These are phyloP conservation scores for Candida chauliodis DNA, from an alignment of 805 yeast genomes.

Conservation along the genomic window DNA sequence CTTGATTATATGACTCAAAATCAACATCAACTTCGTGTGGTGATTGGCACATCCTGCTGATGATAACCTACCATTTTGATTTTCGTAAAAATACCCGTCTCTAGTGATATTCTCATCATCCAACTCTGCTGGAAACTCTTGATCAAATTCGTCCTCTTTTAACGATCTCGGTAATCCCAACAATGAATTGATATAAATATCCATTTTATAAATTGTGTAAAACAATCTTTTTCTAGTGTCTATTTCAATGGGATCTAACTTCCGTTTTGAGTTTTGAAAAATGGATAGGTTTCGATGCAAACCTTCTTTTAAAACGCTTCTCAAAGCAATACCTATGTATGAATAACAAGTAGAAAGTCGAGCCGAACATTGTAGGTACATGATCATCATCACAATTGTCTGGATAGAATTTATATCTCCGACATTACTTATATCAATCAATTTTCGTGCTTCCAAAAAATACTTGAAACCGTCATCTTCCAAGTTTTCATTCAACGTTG, in stretches of 20 bases:
- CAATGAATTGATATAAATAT: conserved; percentile 82
- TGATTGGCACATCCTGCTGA: conserved; percentile 80
- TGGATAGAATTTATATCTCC: conserved; percentile 80
- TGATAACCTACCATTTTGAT: conserved; percentile 52
- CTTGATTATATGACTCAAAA: conserved; percentile 67
- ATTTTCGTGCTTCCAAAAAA: conserved; percentile 74
- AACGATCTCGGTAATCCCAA: conserved; percentile 81
- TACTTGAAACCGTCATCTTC: conserved; percentile 79
- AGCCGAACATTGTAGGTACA: conserved; percentile 86
- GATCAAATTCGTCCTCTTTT: conserved; percentile 78
- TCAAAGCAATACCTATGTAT: conserved; percentile 80
- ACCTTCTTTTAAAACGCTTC: conserved; percentile 81
- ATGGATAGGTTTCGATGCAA: conserved; percentile 65
- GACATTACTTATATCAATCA: conserved; percentile 80
- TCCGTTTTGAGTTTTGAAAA: conserved; percentile 44
- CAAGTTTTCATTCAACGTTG: conserved; percentile 32
- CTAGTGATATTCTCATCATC: conserved; percentile 85
- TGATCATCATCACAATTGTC: conserved; percentile 79
- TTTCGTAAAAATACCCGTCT: conserved; percentile 47
- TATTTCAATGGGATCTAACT: conserved; percentile 69
- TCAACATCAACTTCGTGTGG: conserved; percentile 71
- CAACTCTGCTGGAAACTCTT: conserved; percentile 76
- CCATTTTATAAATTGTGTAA: conserved; percentile 90
- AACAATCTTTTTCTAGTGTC: conserved; percentile 83
- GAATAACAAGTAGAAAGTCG: conserved; percentile 83